These are phyloP conservation scores for Eruca vesicaria DNA, from an alignment of 441 rosid species.

Conservation along the genomic window DNA sequence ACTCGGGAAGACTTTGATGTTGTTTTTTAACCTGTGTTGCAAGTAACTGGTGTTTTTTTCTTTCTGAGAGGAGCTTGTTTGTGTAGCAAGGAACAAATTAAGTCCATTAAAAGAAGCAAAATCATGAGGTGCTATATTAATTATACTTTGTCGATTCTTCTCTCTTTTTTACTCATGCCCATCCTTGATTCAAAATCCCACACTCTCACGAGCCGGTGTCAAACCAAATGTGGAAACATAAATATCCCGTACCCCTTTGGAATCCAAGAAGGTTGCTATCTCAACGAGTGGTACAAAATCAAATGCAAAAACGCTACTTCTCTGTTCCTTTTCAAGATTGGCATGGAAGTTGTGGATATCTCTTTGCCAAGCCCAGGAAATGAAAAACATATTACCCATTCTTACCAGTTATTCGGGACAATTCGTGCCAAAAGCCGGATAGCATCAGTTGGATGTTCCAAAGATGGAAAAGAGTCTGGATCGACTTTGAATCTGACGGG, in stretches of 20 bases:
- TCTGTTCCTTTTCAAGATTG: background rate
- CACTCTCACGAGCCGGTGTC: background rate
- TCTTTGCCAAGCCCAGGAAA: background rate
- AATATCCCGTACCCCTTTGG: constrained; percentile 12
- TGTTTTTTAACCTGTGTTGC: background rate
- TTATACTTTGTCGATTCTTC: background rate
- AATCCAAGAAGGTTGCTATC: constrained; percentile 12
- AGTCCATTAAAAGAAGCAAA: background rate
- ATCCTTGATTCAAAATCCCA: background rate
- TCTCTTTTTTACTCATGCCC: background rate
- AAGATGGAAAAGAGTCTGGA: background rate
- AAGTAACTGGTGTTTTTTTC: background rate
- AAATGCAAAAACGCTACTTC: background rate
- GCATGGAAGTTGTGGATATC: constrained; percentile 22
- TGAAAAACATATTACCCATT: too few relatives aligned
- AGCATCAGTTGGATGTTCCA: constrained; percentile 19
- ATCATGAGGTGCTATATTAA: background rate
- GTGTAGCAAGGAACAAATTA: background rate
- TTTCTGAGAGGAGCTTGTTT: background rate
- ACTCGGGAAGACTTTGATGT: background rate
- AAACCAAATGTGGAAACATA: background rate
- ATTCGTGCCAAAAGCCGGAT: constrained; percentile 15
- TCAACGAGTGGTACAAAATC: constrained; percentile 28
- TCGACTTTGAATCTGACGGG: constrained; percentile 3
- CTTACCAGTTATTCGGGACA: background rate